phyloP scores from a whole-genome alignment of 306 rosid species.

The Astragalus glycyphyllos region DNA sequence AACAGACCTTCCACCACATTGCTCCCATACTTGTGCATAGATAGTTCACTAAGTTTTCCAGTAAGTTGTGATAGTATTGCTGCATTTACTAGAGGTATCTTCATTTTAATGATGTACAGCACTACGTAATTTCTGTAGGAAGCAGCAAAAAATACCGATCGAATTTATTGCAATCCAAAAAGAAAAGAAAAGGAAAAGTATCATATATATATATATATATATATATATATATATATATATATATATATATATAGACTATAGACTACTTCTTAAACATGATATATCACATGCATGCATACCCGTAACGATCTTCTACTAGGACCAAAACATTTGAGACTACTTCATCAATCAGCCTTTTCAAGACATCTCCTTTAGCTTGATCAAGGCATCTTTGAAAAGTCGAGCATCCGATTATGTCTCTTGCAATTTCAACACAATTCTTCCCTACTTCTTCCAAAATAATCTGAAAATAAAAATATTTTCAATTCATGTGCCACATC shows the following conservation, averaged over 20 bases:
- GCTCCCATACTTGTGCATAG: slow-evolving; percentile 51
- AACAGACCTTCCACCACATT: slow-evolving; percentile 51
- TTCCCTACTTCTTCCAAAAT: slow-evolving; percentile 36
- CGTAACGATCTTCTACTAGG: slow-evolving; percentile 43
- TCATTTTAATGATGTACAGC: slow-evolving; percentile 35
- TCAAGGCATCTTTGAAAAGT: slow-evolving; percentile 34
- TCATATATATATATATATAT: no score
- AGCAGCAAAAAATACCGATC: no score
- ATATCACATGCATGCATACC: slow-evolving; percentile 39
- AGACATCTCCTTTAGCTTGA: not conserved
- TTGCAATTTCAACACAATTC: slow-evolving; percentile 41
- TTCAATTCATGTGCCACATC: not conserved
- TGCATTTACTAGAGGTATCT: not conserved
- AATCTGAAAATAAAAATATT: slow-evolving; percentile 15
- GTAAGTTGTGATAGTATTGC: slow-evolving; percentile 3
- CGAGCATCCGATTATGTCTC: slow-evolving; percentile 43
- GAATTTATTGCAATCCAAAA: not conserved
- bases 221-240: no score
- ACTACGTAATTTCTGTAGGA: slow-evolving; percentile 54
- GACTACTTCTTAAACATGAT: no score
- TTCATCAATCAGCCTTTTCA: slow-evolving; percentile 4
- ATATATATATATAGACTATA: no score
- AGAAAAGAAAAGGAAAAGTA: not conserved
- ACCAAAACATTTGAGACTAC: not conserved
- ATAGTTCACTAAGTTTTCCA: slow-evolving; percentile 41